Conservation (phyloP, 2,329 filamentous ascomycete genomes). For the Monilinia aucupariae region DNA sequence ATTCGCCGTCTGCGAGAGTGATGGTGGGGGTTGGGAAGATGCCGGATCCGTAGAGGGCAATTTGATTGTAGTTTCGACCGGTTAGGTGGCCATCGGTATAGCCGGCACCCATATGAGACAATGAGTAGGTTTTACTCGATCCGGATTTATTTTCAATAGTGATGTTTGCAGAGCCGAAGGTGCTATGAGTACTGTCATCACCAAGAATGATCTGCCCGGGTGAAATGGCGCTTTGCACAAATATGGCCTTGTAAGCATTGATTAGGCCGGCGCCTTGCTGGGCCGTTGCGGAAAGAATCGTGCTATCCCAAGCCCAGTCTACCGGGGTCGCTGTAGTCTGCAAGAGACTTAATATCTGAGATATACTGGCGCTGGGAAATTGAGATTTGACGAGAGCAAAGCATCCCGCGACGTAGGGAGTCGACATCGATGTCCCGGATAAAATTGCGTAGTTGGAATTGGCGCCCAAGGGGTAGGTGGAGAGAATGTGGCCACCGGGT, state of each 20-base stretch:
- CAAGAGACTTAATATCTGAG: constrained; percentile 33
- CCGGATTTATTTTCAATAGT: constrained; percentile 29
- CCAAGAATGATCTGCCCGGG: constrained; percentile 28
- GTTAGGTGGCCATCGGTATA: constrained; percentile 25
- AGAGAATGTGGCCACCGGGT: constrained; percentile 37
- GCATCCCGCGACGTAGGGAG: constrained; percentile 35
- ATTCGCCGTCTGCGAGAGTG: constrained; percentile 23
- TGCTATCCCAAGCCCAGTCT: constrained; percentile 30
- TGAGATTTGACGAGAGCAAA: constrained; percentile 37
- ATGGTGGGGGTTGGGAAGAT: constrained; percentile 24
- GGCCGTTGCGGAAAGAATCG: constrained; percentile 30
- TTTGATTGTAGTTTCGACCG: constrained; percentile 22
- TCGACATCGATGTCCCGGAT: constrained; percentile 38
- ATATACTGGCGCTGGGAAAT: constrained; percentile 29
- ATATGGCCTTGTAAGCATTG: constrained; percentile 34
- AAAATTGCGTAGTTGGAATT: constrained; percentile 35
- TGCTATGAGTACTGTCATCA: constrained; percentile 14
- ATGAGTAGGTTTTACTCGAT: constrained; percentile 24
- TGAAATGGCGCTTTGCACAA: constrained; percentile 23
- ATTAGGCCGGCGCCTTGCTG: constrained; percentile 38
- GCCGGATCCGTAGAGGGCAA: constrained; percentile 27
- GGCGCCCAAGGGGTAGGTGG: constrained; percentile 35
- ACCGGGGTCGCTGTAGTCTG: constrained; percentile 33
- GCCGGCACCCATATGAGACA: constrained; percentile 28
- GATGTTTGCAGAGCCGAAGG: constrained; percentile 25